Evolutionary conservation across 2,329 filamentous ascomycete species (phyloP).

Genomic region (Cladosporium sp.): DNA sequence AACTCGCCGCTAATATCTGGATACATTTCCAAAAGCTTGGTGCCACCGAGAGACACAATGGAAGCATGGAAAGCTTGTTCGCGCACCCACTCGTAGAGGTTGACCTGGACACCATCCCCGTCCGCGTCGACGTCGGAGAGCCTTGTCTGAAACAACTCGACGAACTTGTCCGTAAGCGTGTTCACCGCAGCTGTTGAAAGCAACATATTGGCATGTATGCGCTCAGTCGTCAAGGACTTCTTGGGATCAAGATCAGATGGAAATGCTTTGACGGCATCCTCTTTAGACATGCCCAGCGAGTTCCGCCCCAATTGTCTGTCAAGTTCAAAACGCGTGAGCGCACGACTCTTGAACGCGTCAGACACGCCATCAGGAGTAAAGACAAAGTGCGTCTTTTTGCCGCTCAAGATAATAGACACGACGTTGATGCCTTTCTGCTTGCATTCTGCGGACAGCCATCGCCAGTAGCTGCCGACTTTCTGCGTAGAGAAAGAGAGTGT

Average conservation of each 20-base stretch:
- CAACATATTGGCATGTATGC: slow-evolving; percentile 23
- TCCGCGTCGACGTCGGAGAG: slow-evolving; percentile 6
- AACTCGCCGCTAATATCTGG: slow-evolving; percentile 33
- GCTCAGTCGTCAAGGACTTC: slow-evolving; percentile 17
- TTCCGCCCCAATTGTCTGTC: slow-evolving; percentile 25
- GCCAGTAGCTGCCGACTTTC: slow-evolving; percentile 27
- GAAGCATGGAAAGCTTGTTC: slow-evolving; percentile 36
- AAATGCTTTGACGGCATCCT: slow-evolving; percentile 23
- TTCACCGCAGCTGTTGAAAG: slow-evolving; percentile 22
- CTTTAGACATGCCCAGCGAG: slow-evolving; percentile 24
- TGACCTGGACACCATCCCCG: slow-evolving; percentile 25
- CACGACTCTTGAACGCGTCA: slow-evolving; percentile 22
- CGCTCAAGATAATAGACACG: slow-evolving; percentile 26
- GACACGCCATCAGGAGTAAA: slow-evolving; percentile 25
- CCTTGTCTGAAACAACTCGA: slow-evolving; percentile 19
- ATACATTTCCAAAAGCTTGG: slow-evolving; percentile 33
- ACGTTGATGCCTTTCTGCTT: slow-evolving; percentile 18
- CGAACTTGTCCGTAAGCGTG: slow-evolving; percentile 22
- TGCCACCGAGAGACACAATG: slow-evolving; percentile 33
- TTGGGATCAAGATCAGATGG: slow-evolving; percentile 22
- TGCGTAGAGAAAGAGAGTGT: slow-evolving; percentile 26
- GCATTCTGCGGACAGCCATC: slow-evolving; percentile 13
- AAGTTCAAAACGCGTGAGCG: slow-evolving; percentile 22
- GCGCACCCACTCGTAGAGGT: slow-evolving; percentile 34
- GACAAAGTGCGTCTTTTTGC: slow-evolving; percentile 24